Evolutionary conservation across 2,329 filamentous ascomycete species (phyloP), one percentile per base, ranked within the genome.

Genomic region (Neofusicoccum sp.): DNA sequence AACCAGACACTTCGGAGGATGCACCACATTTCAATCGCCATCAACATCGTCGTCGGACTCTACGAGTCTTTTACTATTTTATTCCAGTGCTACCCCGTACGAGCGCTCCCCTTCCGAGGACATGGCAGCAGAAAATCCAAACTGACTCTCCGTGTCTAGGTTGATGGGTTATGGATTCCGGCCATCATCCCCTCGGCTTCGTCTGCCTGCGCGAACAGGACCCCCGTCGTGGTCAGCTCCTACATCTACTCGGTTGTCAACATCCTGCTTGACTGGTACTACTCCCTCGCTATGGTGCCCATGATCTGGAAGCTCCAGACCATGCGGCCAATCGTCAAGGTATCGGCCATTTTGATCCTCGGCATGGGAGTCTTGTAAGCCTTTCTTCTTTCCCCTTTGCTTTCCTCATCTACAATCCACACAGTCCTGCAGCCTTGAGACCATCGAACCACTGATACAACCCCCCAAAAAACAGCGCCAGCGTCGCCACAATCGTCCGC

Each of bases 231-330:
- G 16, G 29, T 52, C 47, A 34, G 37, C 37, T 39, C 52, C 28
- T 61, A 61, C 39, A 7, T 61, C 14, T 61, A 61, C 36, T 44
- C 36, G 1, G 47, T 29, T 28, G 28, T n/a, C 47, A 50, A 61
- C 48, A 50, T 61, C 36, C n/a, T 43, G 29, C 45, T 61, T n/a
- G 58, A 61, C 48, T 61, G 58, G 58, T 61, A 61, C 58, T 61
- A 61, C 39, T 16, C 47, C 28, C 47, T 61, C 12, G 58, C 58
- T 28, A 61, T 61, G 58, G 58, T 61, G 22, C 58, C 58, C 4
- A 45, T 61, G 12, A 61, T 61, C 39, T 45, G 37, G 58, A 31
- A 8, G 34, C 29, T 61, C 36, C 58, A 61, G 36, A 49, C 29
- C 28, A 43, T 61, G 45, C 36, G 34, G 58, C 31, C 45, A 8